Percentiles rank a stretch among this genome's conserved stretches.
These are phyloP conservation scores for Debaryomyces maramus DNA, from an alignment of 805 yeast genomes.

Conservation along the genomic window DNA sequence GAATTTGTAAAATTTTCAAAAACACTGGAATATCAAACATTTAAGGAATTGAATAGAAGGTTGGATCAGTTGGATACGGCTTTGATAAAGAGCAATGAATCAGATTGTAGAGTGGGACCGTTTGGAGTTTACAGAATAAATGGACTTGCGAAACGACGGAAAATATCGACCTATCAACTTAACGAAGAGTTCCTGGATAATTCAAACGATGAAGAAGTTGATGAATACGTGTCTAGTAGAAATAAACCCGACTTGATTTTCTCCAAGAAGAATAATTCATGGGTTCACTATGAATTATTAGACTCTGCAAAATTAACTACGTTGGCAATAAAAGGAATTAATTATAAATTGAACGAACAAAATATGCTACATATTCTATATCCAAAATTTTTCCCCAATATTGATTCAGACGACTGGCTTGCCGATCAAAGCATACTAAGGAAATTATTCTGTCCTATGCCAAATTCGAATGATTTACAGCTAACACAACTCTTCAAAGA, in stretches of 20 bases:
- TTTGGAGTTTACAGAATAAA: conserved; percentile 19
- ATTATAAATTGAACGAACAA: conserved; percentile 39
- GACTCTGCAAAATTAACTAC: conserved; percentile 40
- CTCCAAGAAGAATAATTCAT: conserved; percentile 27
- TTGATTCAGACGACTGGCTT: conserved; percentile 42
- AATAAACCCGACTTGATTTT: conserved; percentile 16
- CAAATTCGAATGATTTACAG: conserved; percentile 10
- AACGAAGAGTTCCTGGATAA: background rate
- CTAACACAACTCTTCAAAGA: conserved; percentile 21
- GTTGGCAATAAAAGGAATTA: conserved; percentile 41
- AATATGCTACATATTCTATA: conserved; percentile 44
- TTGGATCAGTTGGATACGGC: conserved; percentile 32
- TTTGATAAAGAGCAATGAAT: conserved; percentile 7
- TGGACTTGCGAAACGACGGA: background rate
- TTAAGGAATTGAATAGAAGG: conserved; percentile 37
- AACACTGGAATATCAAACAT: conserved; percentile 34
- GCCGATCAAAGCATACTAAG: conserved; percentile 22
- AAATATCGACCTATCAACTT: background rate
- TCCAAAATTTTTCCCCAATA: conserved; percentile 44
- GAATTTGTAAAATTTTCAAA: conserved; percentile 44
- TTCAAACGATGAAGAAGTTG: background rate
- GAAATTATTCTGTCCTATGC: conserved; percentile 13
- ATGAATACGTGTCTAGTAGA: background rate
- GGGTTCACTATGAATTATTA: conserved; percentile 37
- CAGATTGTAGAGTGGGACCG: conserved; percentile 21